These are phyloP conservation scores for Globisporangium perplexum DNA, from an alignment of 352 stramenopile species.

Conservation along the genomic window DNA sequence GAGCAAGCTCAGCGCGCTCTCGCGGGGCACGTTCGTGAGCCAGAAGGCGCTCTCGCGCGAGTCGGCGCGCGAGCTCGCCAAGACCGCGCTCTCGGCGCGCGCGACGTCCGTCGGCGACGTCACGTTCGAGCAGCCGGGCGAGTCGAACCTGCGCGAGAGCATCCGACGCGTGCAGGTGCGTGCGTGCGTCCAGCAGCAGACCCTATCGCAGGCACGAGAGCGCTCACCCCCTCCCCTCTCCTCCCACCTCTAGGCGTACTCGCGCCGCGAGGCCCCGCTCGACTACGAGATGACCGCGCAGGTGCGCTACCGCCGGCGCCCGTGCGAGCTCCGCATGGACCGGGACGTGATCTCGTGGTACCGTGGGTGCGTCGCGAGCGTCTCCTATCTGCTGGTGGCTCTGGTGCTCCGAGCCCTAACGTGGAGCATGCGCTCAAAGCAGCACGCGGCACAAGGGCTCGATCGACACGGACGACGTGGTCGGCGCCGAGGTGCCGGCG, in stretches of 20 bases:
- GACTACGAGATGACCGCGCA: conserved; percentile 50
- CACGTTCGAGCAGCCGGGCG: conserved; percentile 61
- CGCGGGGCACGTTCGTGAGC: conserved; percentile 22
- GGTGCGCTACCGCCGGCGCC: conserved; percentile 36
- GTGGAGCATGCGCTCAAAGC: background rate
- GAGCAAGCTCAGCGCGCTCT: conserved; percentile 15
- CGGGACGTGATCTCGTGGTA: conserved; percentile 59
- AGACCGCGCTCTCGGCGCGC: conserved; percentile 58
- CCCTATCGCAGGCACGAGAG: no score
- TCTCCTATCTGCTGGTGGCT: background rate
- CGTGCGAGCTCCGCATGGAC: conserved; percentile 58
- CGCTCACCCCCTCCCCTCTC: no score
- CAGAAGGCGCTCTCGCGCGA: conserved; percentile 32
- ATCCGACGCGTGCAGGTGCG: conserved; percentile 68
- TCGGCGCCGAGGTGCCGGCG: conserved; percentile 43
- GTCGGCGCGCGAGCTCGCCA: conserved; percentile 59
- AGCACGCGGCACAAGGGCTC: conserved; percentile 38
- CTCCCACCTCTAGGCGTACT: conserved; percentile 74
- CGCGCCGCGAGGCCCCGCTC: conserved; percentile 61
- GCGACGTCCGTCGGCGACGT: conserved; percentile 72
- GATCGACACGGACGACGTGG: conserved; percentile 70
- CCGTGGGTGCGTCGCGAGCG: conserved; percentile 21
- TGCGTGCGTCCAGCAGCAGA: no score
- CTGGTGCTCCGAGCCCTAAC: background rate
- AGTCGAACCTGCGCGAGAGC: conserved; percentile 60